A percentile compares a stretch with the other conserved stretches of the same genome.
Conservation (phyloP, 2,329 filamentous ascomycete genomes). For the Colletotrichum musae region DNA sequence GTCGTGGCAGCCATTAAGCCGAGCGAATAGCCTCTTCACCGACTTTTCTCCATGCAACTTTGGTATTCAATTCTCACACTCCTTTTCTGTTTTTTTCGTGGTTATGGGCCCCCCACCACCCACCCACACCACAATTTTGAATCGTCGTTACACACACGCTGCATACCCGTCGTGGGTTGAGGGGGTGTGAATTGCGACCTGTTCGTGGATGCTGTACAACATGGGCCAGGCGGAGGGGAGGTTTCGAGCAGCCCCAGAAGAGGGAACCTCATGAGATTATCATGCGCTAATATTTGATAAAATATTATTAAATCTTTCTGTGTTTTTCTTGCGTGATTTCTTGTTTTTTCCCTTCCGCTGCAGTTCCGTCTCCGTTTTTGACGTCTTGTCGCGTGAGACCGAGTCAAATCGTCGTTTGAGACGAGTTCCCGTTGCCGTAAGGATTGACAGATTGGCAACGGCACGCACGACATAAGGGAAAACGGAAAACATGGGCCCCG, state of each 20-base stretch:
- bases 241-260: constrained; percentile 14
- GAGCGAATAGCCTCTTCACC: constrained; percentile 35
- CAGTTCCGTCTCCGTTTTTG: constrained; percentile 22
- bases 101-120: constrained; percentile 4
- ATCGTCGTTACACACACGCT: constrained; percentile 4
- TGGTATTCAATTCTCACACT: background rate
- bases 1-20: constrained; percentile 38
- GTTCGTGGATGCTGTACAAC: background rate
- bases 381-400: constrained; percentile 30
- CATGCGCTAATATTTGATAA: constrained; percentile 15
- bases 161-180: constrained; percentile 8
- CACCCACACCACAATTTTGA: background rate
- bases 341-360: background rate
- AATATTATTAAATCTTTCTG: background rate
- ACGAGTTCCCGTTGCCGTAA: constrained; percentile 29
- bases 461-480: constrained; percentile 1
- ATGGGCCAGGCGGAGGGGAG: background rate
- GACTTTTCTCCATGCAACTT: constrained; percentile 37
- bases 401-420: constrained; percentile 19
- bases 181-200: constrained; percentile 8
- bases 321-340: background rate
- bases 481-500: constrained; percentile 15
- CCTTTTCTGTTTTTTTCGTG: background rate
- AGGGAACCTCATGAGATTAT: background rate
- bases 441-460: constrained; percentile 15